phyloP scores from a whole-genome alignment of 208 protist species.

The Blechomonas ayalai region DNA sequence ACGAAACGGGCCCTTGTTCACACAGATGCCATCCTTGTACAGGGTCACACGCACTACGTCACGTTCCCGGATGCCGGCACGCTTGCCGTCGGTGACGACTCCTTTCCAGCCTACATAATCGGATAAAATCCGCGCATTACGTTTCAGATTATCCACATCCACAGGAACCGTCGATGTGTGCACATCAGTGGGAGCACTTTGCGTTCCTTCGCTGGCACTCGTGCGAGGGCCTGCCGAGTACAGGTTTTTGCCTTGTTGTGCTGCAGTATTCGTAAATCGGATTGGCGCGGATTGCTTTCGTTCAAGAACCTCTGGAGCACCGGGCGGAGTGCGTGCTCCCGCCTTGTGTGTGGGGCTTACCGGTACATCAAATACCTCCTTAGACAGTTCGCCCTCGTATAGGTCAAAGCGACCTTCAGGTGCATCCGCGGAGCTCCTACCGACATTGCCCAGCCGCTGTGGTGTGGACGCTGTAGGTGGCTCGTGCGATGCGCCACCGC shows the following conservation, averaged over 20 bases:
- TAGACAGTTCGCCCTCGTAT: too few relatives aligned
- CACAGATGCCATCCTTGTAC: slow-evolving; percentile 88
- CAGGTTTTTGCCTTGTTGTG: too few relatives aligned
- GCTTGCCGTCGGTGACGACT: slow-evolving; percentile 49
- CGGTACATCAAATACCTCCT: too few relatives aligned
- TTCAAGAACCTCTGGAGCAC: too few relatives aligned
- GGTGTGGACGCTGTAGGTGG: not conserved
- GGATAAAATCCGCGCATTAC: slow-evolving; percentile 77
- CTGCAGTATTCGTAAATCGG: too few relatives aligned
- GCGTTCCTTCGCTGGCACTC: not conserved
- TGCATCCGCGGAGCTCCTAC: not conserved
- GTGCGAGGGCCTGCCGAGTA: too few relatives aligned
- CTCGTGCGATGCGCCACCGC: not conserved
- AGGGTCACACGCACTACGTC: slow-evolving; percentile 75
- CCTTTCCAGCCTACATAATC: slow-evolving; percentile 78
- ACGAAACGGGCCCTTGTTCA: slow-evolving; percentile 81
- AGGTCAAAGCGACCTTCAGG: too few relatives aligned
- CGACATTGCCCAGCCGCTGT: not conserved
- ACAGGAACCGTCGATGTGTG: slow-evolving; percentile 8
- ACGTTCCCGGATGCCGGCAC: slow-evolving; percentile 55
- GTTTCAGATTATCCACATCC: slow-evolving; percentile 53
- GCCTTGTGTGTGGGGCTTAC: too few relatives aligned
- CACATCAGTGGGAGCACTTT: not conserved
- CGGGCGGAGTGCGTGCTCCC: too few relatives aligned
- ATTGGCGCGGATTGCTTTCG: too few relatives aligned